phyloP scores from a whole-genome alignment of 192 early-diverging fungal genomes.

The Pilobolus umbonatus region DNA sequence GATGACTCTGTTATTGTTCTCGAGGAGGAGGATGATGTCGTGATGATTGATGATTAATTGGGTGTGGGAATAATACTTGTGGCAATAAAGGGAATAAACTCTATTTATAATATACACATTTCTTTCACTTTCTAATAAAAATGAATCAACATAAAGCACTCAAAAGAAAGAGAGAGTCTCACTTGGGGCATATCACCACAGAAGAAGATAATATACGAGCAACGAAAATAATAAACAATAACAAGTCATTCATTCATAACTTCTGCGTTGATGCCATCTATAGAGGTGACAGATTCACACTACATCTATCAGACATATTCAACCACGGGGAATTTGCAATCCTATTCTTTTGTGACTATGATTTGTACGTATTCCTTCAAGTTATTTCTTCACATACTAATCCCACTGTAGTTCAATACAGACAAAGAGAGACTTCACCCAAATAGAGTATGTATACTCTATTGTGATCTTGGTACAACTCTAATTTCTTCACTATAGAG shows the following conservation, averaged over 20 bases:
- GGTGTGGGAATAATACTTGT: too few relatives aligned
- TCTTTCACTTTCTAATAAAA: background rate
- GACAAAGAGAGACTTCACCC: background rate
- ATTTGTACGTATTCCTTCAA: conserved; percentile 16
- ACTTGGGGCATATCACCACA: too few relatives aligned
- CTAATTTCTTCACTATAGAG: conserved; percentile 1
- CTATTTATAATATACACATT: too few relatives aligned
- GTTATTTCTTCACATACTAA: background rate
- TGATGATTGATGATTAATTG: too few relatives aligned
- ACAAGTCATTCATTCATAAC: conserved; percentile 6
- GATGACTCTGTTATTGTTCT: background rate
- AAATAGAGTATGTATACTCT: conserved; percentile 3
- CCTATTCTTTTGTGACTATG: conserved; percentile 20
- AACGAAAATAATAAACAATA: too few relatives aligned
- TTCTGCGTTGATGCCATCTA: too few relatives aligned
- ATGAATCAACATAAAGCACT: too few relatives aligned
- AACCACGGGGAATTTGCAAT: background rate
- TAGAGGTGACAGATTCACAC: background rate
- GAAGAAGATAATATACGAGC: too few relatives aligned
- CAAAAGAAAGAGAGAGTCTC: too few relatives aligned
- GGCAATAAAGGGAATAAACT: too few relatives aligned
- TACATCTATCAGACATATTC: conserved; percentile 5
- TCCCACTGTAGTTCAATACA: background rate
- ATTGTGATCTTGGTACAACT: background rate
- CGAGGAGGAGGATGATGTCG: background rate